Conservation (phyloP, 768 basidiomycete genomes). For the Tulasnella calospora region DNA sequence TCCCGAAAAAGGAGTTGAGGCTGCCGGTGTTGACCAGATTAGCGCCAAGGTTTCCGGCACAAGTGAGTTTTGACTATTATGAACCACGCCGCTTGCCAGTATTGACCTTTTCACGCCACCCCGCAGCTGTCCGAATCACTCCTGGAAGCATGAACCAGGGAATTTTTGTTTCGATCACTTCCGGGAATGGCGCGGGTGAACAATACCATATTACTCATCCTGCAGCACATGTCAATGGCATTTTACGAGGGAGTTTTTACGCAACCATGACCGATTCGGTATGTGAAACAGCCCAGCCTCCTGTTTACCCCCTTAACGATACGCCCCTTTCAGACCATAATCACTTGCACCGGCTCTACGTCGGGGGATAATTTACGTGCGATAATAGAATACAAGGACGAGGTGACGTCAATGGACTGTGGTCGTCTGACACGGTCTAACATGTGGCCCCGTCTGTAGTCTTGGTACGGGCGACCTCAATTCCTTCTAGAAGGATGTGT, state of each 20-base stretch:
- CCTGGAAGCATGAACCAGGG: slow-evolving; percentile 87
- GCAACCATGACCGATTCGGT: slow-evolving; percentile 71
- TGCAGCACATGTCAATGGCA: slow-evolving; percentile 81
- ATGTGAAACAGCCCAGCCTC: neutral
- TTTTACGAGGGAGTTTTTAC: slow-evolving; percentile 87
- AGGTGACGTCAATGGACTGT: slow-evolving; percentile 49
- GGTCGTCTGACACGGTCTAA: neutral
- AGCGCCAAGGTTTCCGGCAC: slow-evolving; percentile 88
- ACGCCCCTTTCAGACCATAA: slow-evolving; percentile 44
- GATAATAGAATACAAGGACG: slow-evolving; percentile 93
- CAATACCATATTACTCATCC: slow-evolving; percentile 87
- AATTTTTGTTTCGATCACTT: slow-evolving; percentile 72
- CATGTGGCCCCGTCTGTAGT: slow-evolving; percentile 42
- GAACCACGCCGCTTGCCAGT: slow-evolving; percentile 33
- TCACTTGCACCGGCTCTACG: slow-evolving; percentile 72
- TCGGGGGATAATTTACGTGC: slow-evolving; percentile 59
- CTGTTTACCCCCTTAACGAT: neutral
- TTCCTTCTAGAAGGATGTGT: slow-evolving; percentile 86
- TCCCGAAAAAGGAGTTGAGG: slow-evolving; percentile 64
- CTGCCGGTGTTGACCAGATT: slow-evolving; percentile 86
- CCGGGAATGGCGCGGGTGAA: slow-evolving; percentile 71
- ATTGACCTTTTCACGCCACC: slow-evolving; percentile 25
- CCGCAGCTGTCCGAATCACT: slow-evolving; percentile 58
- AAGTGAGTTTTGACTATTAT: slow-evolving; percentile 34
- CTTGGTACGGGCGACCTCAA: slow-evolving; percentile 85